Evolutionary conservation across 345 rosid genomes (phyloP).

Genomic region (Limnanthes douglasii): DNA sequence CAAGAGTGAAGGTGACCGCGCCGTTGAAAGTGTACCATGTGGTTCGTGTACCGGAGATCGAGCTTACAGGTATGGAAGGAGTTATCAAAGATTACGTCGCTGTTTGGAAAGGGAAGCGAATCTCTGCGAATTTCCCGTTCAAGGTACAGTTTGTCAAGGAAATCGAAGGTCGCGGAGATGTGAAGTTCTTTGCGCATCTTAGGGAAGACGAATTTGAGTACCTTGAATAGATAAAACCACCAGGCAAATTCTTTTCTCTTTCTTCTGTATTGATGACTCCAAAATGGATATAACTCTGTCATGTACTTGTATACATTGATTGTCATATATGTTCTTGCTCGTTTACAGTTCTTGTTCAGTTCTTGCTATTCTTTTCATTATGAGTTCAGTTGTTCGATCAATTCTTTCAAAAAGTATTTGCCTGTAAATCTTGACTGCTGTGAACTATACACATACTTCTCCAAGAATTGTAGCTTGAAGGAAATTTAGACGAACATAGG

Average conservation of each 20-base stretch:
- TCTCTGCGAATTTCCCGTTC: constrained; percentile 75
- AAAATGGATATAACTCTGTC: too few relatives aligned
- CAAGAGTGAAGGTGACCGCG: constrained; percentile 54
- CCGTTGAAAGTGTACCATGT: constrained; percentile 87
- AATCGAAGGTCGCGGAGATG: constrained; percentile 52
- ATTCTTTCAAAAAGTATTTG: too few relatives aligned
- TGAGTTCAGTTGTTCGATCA: too few relatives aligned
- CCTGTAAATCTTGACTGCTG: too few relatives aligned
- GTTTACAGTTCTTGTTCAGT: too few relatives aligned
- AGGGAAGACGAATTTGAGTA: constrained; percentile 72
- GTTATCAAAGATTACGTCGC: constrained; percentile 48
- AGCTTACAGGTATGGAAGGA: constrained; percentile 77
- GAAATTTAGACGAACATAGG: too few relatives aligned
- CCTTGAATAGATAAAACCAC: constrained; percentile 16
- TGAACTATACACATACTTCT: too few relatives aligned
- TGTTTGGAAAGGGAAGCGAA: constrained; percentile 61
- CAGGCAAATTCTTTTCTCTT: constrained; percentile 11
- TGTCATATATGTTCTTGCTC: too few relatives aligned
- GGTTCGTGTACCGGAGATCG: constrained; percentile 54
- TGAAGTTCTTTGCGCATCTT: constrained; percentile 85
- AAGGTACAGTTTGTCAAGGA: constrained; percentile 59
- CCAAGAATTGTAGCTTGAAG: too few relatives aligned
- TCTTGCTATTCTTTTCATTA: too few relatives aligned
- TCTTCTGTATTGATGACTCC: constrained; percentile 4
- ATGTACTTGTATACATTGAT: too few relatives aligned